Base-by-base conservation (phyloP, 352 stramenopile genomes). In the Pythium biforme region DNA sequence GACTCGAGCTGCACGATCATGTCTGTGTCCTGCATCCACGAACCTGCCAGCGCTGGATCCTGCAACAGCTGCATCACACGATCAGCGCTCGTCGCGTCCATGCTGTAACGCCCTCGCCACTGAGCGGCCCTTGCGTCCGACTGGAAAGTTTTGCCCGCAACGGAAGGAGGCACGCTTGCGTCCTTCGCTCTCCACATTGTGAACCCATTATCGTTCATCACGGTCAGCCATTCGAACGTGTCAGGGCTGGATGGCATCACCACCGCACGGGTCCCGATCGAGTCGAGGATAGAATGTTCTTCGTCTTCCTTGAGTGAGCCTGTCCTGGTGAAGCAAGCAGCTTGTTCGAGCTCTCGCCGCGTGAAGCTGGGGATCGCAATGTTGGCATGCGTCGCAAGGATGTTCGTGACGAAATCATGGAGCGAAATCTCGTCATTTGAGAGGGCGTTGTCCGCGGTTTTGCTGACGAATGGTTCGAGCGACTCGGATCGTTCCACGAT, bases 311-410 rank as follows among this genome's bases (percentile, higher is more conserved):
- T 53, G 10, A 79, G 51, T 0, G 49, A 66, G 9, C 73, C 73
- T 31, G 39, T 69, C 27, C 66, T 71, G 0, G 73, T 69, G 37
- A 76, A 73, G 9, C 59, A 52, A 6, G 64, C 61, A 12, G 73
- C 73, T 54, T 77, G 70, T 17, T 74, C 70, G 0, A 80, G 33
- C 11, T 80, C 73, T 22, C 70, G 63, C 15, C 48, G 57, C n/a
- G 73, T 74, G 40, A 80, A 80, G 17, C 39, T 57, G 0, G 70
- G 67, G 9, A 76, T 77, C 33, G 64, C 62, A 4, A 68, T 59
- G 2, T 66, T 76, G 2, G 63, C 73, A 48, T 72, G 65, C 31
- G 66, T 70, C 33, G 70, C 58, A 4, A 80, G 45, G 1, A 77
- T 47, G 19, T 63, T 62, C 9, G 33, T 41, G n/a, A 70, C 70